Percentiles rank a stretch among this genome's conserved stretches.
These are phyloP conservation scores for Clonostachys rosea DNA, from an alignment of 2,329 filamentous ascomycete genomes.

Conservation along the genomic window DNA sequence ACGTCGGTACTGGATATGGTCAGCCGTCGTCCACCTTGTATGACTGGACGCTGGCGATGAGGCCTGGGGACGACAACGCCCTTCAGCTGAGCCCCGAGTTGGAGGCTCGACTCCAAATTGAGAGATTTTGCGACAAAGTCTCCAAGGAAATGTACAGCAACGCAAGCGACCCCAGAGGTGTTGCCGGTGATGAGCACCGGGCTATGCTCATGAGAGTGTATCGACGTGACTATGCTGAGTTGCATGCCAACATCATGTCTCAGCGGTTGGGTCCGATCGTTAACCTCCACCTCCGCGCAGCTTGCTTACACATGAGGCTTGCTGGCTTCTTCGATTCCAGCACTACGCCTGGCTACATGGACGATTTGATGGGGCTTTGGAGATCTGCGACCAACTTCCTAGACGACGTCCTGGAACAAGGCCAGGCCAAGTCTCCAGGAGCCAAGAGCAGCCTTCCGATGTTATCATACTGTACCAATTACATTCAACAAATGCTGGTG, in stretches of 20 bases:
- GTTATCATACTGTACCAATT: constrained; percentile 65
- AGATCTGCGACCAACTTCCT: constrained; percentile 66
- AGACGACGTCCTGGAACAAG: constrained; percentile 55
- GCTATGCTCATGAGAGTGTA: constrained; percentile 64
- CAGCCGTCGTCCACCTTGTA: constrained; percentile 76
- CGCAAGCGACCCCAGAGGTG: constrained; percentile 65
- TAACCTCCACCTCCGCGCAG: constrained; percentile 66
- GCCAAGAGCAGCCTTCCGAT: constrained; percentile 46
- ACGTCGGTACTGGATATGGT: constrained; percentile 77
- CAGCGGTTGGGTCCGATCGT: constrained; percentile 53
- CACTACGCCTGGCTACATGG: constrained; percentile 64
- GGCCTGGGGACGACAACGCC: constrained; percentile 54
- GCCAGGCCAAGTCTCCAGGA: constrained; percentile 39
- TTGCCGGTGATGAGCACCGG: constrained; percentile 62
- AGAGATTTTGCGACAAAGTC: constrained; percentile 72
- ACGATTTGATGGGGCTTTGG: constrained; percentile 73
- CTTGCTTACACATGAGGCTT: constrained; percentile 69
- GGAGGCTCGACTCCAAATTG: constrained; percentile 64
- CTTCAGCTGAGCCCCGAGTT: constrained; percentile 58
- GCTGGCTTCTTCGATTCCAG: constrained; percentile 80
- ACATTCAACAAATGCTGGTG: constrained; percentile 83
- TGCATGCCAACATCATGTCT: constrained; percentile 56
- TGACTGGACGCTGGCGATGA: constrained; percentile 66
- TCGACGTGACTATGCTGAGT: constrained; percentile 58
- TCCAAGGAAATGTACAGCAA: constrained; percentile 79